Evolutionary conservation across 208 protist genomes (phyloP), one percentile per base, ranked within the genome.

Genomic region (Angomonas deanei): DNA sequence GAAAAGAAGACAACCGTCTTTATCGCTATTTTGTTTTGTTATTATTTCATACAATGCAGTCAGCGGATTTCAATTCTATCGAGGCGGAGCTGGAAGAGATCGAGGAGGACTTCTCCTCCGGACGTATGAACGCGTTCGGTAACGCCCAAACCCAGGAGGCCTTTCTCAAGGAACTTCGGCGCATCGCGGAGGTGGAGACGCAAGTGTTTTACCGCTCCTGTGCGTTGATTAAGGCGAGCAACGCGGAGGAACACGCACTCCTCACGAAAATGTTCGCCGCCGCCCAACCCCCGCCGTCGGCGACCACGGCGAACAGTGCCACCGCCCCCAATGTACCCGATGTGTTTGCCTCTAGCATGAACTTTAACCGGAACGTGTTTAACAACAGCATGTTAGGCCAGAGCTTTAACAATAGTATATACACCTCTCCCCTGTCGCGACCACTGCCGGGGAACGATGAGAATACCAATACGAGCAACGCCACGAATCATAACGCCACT

Each of bases 41-140:
- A 28, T 31, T 46, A 57, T 0, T 19, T 58, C 27, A 53, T n/a
- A n/a, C n/a, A n/a, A n/a, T n/a, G n/a, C n/a, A n/a, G n/a, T n/a
- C n/a, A n/a, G 76, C 70, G 11, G 82, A 91, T 36, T 90, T 92
- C 48, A 76, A 72, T 63, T 79, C 73, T 31, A 81, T 95, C 1
- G 85, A 91, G 68, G 72, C 72, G 30, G 85, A 95, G 72, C 74
- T 95, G 23, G 78, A 80, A 5, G 78, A 92, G 68, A 91, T 95
- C 53, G 86, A 92, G 42, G 72, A 76, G 19, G 84, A 91, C 47
- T 95, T 95, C 60, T 63, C 82, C 47, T 84, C 79, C 1, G 88
- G 88, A 24, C 75, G 80, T 48, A 92, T 92, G 86, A 91, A 92
- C 60, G 85, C 84, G 10, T 95, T 95, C 64, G 88, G 88, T 33